A percentile compares a stretch with the other conserved stretches of the same genome.
These are phyloP conservation scores for Raffaelea ambrosiae DNA, from an alignment of 2,329 filamentous ascomycete genomes.

Conservation along the genomic window DNA sequence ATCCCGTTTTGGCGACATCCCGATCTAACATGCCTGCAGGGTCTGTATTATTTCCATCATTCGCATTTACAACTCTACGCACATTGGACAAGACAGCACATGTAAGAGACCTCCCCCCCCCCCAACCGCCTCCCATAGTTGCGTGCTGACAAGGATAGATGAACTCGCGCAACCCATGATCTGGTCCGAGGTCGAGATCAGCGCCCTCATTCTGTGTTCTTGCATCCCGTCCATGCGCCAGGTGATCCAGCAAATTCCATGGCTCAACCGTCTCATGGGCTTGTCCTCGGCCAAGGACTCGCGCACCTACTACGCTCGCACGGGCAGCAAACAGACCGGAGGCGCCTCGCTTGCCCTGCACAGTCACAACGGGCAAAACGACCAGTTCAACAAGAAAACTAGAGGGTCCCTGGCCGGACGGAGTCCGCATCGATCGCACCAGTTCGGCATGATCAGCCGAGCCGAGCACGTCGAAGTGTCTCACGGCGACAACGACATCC, in stretches of 20 bases:
- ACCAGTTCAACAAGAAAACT: background rate
- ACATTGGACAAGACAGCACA: conserved; percentile 2
- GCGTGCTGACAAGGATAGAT: background rate
- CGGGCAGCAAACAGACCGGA: background rate
- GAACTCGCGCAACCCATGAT: conserved; percentile 6
- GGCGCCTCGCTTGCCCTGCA: conserved; percentile 1
- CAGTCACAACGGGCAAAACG: background rate
- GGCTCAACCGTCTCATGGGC: conserved; percentile 8
- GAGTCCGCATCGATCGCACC: background rate
- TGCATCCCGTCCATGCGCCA: conserved; percentile 12
- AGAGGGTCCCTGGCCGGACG: background rate
- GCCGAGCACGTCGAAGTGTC: background rate
- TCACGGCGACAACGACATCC: background rate
- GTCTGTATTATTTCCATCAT: conserved; percentile 8
- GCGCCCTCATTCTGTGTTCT: conserved; percentile 11
- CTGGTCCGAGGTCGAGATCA: conserved; percentile 13
- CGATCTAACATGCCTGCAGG: background rate
- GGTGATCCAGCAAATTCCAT: conserved; percentile 3
- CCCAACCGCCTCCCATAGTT: no score
- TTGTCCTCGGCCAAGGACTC: conserved; percentile 4
- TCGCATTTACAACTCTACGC: conserved; percentile 4
- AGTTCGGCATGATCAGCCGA: conserved; percentile 2
- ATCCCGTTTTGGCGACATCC: background rate
- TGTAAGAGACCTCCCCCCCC: background rate
- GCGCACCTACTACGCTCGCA: background rate